Percentiles rank a stretch among this genome's conserved stretches.
Evolutionary conservation across 2,329 filamentous ascomycete species (phyloP).

Genomic region (Epichloe gansuensis): DNA sequence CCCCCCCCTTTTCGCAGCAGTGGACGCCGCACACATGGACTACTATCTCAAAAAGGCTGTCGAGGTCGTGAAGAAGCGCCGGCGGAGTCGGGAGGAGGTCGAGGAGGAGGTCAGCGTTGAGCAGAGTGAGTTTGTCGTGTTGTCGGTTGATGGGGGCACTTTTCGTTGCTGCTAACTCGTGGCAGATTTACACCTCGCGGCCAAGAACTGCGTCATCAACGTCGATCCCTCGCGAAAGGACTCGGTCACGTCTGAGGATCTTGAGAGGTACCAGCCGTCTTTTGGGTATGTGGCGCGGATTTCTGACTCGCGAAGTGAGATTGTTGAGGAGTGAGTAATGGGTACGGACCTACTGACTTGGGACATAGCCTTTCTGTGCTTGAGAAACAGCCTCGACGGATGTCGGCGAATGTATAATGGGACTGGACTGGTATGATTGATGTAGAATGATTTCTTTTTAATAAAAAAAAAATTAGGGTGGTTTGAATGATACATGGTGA

Average conservation of each 20-base stretch:
- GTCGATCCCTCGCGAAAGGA: neutral
- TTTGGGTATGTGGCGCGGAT: neutral
- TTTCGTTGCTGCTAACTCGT: neutral
- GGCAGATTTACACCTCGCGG: conserved; percentile 2
- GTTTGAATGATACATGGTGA: too few relatives aligned
- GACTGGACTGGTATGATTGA: neutral
- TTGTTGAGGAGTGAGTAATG: too few relatives aligned
- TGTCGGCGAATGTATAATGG: neutral
- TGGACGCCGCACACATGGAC: neutral
- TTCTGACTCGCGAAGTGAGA: too few relatives aligned
- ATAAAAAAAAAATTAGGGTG: too few relatives aligned
- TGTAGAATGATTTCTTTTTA: too few relatives aligned
- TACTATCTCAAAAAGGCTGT: conserved; percentile 4
- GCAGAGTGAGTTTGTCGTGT: neutral
- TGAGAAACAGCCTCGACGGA: neutral
- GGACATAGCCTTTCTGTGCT: neutral
- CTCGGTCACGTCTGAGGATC: neutral
- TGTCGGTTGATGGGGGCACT: too few relatives aligned
- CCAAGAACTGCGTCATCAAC: conserved; percentile 2
- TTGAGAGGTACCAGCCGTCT: neutral
- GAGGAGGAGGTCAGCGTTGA: neutral
- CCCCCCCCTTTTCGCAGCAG: too few relatives aligned
- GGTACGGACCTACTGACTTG: too few relatives aligned
- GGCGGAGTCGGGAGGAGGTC: conserved; percentile 1
- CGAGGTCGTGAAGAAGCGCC: conserved; percentile 1